phyloP scores from a whole-genome alignment of 2,329 filamentous ascomycete species.

The Exutisphaerella laricina region DNA sequence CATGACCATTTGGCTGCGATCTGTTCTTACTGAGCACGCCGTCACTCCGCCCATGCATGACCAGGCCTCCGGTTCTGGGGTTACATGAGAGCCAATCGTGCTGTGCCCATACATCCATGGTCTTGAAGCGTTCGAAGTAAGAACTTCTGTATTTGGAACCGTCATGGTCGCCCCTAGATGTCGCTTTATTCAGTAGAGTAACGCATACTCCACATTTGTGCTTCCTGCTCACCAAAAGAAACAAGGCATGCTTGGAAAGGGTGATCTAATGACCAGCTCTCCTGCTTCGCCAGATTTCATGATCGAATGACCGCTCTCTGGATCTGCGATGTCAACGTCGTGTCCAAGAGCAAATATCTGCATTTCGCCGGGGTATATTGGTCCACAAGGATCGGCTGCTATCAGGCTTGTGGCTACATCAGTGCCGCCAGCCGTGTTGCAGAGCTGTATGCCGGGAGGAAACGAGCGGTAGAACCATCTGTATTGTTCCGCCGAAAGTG shows the following conservation, averaged over 20 bases:
- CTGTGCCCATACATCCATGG: conserved; percentile 41
- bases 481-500: conserved; percentile 40
- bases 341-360: conserved; percentile 43
- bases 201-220: too few species aligned
- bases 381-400: conserved; percentile 40
- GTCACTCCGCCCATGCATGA: conserved; percentile 44
- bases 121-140: conserved; percentile 43
- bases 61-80: conserved; percentile 37
- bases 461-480: conserved; percentile 45
- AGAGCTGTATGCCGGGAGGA: conserved; percentile 36
- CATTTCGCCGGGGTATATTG: conserved; percentile 40
- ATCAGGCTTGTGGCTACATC: conserved; percentile 44
- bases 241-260: conserved; percentile 41
- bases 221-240: conserved; percentile 2
- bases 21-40: conserved; percentile 38
- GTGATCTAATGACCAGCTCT: conserved; percentile 43
- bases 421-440: conserved; percentile 44
- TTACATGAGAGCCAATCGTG: conserved; percentile 44
- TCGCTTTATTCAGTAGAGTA: too few species aligned
- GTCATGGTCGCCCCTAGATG: conserved; percentile 38
- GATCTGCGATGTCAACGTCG: conserved; percentile 44
- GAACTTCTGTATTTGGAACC: conserved; percentile 39
- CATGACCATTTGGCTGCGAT: not conserved
- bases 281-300: conserved; percentile 36
- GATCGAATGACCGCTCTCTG: conserved; percentile 35